Conservation (phyloP, 1,139 yeast species). For the Taiozyma onychis region DNA sequence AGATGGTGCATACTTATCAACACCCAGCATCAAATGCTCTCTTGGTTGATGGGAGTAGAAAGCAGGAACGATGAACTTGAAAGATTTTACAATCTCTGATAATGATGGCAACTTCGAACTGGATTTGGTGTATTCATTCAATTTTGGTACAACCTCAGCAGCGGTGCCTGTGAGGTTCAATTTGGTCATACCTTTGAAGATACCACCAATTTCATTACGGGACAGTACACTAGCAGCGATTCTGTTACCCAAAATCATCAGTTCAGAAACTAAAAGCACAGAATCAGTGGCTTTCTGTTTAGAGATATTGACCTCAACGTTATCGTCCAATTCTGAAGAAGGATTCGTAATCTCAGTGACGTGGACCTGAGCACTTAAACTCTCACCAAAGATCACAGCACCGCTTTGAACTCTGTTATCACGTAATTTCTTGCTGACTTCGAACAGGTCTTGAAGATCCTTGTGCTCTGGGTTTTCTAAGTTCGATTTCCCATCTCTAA, state of each 20-base stretch:
- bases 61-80: constrained; percentile 37
- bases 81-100: constrained; percentile 32
- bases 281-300: constrained; percentile 33
- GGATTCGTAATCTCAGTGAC: constrained; percentile 6
- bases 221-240: constrained; percentile 50
- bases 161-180: constrained; percentile 29
- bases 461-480: constrained; percentile 11
- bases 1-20: constrained; percentile 59
- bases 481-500: neutral
- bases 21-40: constrained; percentile 62
- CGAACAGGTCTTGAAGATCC: constrained; percentile 33
- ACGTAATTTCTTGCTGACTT: constrained; percentile 31
- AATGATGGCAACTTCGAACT: constrained; percentile 22
- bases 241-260: constrained; percentile 75
- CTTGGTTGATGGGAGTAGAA: constrained; percentile 34
- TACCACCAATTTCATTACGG: constrained; percentile 41
- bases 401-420: constrained; percentile 27
- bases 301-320: constrained; percentile 18
- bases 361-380: constrained; percentile 21
- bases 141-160: constrained; percentile 21
- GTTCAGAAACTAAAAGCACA: constrained; percentile 62
- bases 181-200: constrained; percentile 46
- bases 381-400: constrained; percentile 33
- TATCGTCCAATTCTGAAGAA: constrained; percentile 12
- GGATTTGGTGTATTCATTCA: constrained; percentile 23